Percentiles rank a stretch among this genome's conserved stretches.
Conservation (phyloP, 1,284 basidiomycete species). For the Wallemia hederae region DNA sequence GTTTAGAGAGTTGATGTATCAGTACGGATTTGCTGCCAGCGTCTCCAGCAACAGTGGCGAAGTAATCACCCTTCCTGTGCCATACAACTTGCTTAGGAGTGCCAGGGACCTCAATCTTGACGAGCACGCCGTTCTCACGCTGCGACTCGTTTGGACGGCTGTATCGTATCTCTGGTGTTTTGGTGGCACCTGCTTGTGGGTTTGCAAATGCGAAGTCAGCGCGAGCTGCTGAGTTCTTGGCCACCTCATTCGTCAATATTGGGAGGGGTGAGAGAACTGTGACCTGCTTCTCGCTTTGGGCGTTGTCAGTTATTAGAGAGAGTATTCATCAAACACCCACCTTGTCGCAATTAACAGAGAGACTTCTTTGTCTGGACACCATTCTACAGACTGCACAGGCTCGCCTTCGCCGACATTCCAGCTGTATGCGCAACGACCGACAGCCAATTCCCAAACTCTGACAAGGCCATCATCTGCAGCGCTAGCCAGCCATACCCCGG, state of each 20-base stretch:
- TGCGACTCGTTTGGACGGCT: constrained; percentile 20
- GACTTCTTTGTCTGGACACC: constrained; percentile 71
- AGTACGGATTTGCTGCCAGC: constrained; percentile 18
- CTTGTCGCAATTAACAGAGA: constrained; percentile 49
- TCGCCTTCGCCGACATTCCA: constrained; percentile 50
- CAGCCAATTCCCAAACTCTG: constrained; percentile 73
- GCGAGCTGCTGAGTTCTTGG: neutral
- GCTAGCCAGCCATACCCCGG: constrained; percentile 68
- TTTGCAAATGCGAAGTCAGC: neutral
- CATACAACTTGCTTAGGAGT: constrained; percentile 59
- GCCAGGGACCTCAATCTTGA: constrained; percentile 30
- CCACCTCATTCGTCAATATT: constrained; percentile 9
- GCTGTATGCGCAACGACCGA: constrained; percentile 62
- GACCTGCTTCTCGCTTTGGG: constrained; percentile 27
- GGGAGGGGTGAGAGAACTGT: constrained; percentile 47
- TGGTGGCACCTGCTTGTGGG: constrained; percentile 11
- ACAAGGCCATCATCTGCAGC: constrained; percentile 74
- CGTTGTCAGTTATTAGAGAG: neutral
- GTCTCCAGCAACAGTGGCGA: constrained; percentile 42
- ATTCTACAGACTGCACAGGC: constrained; percentile 53
- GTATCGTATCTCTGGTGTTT: constrained; percentile 22
- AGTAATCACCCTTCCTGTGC: constrained; percentile 87
- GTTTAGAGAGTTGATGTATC: constrained; percentile 75
- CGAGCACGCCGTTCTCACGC: constrained; percentile 22
- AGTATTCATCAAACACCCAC: constrained; percentile 23